These are phyloP conservation scores for Hyaloscypha hepaticicola DNA, from an alignment of 495 filamentous ascomycete genomes.

Conservation along the genomic window DNA sequence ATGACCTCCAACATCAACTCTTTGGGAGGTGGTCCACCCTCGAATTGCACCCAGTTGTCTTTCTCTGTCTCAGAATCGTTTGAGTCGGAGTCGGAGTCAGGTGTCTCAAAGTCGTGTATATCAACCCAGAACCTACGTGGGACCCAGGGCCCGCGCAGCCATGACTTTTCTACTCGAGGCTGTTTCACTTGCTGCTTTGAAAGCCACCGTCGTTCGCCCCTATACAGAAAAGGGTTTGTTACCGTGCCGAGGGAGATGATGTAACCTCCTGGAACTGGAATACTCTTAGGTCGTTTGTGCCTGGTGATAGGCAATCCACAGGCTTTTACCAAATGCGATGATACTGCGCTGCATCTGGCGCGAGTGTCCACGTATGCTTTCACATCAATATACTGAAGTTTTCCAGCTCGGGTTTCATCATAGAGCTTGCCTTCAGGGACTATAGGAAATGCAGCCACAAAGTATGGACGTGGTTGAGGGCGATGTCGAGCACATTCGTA, in stretches of 20 bases:
- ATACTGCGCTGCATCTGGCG: background rate
- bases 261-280: background rate
- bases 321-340: background rate
- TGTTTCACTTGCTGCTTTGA: background rate
- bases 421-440: background rate
- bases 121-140: background rate
- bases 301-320: background rate
- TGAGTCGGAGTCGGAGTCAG: background rate
- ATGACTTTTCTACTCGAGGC: background rate
- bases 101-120: background rate
- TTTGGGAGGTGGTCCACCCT: background rate
- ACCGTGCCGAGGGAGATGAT: background rate
- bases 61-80: background rate
- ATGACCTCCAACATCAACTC: background rate
- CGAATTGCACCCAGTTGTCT: background rate
- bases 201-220: background rate
- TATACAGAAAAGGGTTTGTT: background rate
- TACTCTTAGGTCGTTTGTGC: background rate
- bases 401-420: background rate
- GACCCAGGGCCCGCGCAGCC: background rate
- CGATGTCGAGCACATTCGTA: background rate
- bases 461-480: background rate
- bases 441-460: background rate
- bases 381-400: background rate
- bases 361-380: background rate